A percentile compares a stretch with the other conserved stretches of the same genome.
phyloP scores from a whole-genome alignment of 2,329 filamentous ascomycete genomes.

The Hawksworthiomyces lignivorus region DNA sequence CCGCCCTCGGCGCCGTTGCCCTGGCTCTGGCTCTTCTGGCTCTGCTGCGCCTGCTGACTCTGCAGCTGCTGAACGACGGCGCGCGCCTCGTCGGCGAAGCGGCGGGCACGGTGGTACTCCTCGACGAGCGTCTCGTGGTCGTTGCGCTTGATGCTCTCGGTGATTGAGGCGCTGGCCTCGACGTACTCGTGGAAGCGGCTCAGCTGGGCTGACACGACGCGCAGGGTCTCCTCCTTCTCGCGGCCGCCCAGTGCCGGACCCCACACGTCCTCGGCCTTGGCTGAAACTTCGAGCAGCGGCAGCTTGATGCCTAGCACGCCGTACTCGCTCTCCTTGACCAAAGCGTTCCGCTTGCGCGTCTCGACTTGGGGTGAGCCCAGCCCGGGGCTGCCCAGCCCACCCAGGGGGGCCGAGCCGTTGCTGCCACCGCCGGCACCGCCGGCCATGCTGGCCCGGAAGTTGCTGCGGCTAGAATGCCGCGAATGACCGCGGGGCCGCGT shows the following conservation, averaged over 20 bases:
- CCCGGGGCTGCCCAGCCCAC: conserved; percentile 1
- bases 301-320: conserved; percentile 81
- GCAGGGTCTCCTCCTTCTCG: conserved; percentile 83
- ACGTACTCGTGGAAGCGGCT: conserved; percentile 76
- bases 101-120: conserved; percentile 76
- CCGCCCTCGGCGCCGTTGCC: conserved; percentile 24
- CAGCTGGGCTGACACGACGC: conserved; percentile 65
- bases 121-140: conserved; percentile 86
- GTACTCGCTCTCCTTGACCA: conserved; percentile 88
- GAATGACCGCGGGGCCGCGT: conserved; percentile 44
- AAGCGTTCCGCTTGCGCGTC: conserved; percentile 70
- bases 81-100: conserved; percentile 70
- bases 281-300: conserved; percentile 79
- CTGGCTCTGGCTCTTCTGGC: neutral
- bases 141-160: conserved; percentile 80
- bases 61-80: conserved; percentile 53
- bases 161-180: conserved; percentile 68
- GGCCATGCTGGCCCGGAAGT: conserved; percentile 48
- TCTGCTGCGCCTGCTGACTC: neutral
- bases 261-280: conserved; percentile 96
- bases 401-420: neutral
- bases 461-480: conserved; percentile 59
- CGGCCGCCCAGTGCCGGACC: conserved; percentile 85
- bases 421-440: neutral
- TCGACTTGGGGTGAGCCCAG: neutral